Conservation (phyloP, 345 rosid genomes). For the Sisymbrium irio region DNA sequence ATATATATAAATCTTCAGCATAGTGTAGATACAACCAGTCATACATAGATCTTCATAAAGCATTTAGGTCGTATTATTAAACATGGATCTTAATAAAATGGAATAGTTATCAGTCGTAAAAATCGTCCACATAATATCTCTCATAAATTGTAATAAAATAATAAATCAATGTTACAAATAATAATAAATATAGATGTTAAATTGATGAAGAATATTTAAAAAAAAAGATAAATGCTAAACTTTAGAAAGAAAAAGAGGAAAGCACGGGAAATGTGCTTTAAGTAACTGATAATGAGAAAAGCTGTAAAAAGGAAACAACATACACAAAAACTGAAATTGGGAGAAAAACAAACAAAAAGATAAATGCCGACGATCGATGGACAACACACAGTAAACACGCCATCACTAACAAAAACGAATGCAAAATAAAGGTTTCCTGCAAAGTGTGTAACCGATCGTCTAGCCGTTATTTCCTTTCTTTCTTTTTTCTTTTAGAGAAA, state of each 20-base stretch:
- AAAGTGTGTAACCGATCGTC: not conserved
- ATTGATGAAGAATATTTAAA: not conserved
- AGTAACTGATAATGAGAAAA: not conserved
- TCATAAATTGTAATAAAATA: too few species aligned
- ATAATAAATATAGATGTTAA: not conserved
- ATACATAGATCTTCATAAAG: too few species aligned
- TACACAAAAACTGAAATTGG: not conserved
- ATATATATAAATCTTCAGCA: too few species aligned
- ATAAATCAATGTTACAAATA: too few species aligned
- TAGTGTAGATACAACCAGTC: too few species aligned
- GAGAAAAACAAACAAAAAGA: not conserved
- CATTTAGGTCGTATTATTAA: too few species aligned
- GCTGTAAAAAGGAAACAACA: not conserved
- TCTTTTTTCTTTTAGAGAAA: not conserved
- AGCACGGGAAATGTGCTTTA: not conserved
- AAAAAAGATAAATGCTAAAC: not conserved
- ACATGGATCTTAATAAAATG: too few species aligned
- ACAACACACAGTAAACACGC: conserved; percentile 10
- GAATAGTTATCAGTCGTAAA: too few species aligned
- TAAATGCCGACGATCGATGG: not conserved
- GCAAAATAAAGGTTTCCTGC: conserved; percentile 6
- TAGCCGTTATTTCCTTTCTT: not conserved
- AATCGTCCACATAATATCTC: too few species aligned
- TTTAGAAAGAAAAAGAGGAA: not conserved
- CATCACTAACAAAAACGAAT: not conserved